Evolutionary conservation across 768 basidiomycete genomes (phyloP), one percentile per base, ranked within the genome.

Genomic region (Cystofilobasidium bisporidii): DNA sequence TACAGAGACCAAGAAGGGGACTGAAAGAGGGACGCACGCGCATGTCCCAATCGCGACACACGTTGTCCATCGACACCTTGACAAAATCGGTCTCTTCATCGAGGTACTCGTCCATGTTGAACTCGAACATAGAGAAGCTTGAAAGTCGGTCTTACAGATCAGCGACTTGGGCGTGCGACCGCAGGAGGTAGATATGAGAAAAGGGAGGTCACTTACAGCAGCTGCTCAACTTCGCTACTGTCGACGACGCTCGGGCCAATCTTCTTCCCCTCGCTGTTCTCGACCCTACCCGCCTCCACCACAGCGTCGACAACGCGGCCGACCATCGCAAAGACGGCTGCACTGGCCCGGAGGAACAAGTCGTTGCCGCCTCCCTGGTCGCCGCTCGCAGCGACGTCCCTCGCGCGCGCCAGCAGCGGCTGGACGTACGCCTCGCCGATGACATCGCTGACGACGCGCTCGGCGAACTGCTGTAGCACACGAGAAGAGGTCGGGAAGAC

Each of bases 41-140:
- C 11, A 79, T 80, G 67, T 93, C 87, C 96, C 92, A 97, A 0
- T 79, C 81, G 67, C 83, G 83, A 75, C 88, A 92, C 18, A 88
- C 87, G 2, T 76, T 79, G 38, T 89, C 88, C 64, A 96, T 84
- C 0, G 82, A 79, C 6, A 81, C 81, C 73, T 91, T 91, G 60
- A 90, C 81, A 67, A 82, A 83, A 66, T 96, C 93, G 8, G 87
- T 82, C 76, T 99, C 94, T 74, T 97, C 91, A 69, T 91, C 88
- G 2, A 98, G 85, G 73, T 98, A 98, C 73, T 97, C 93, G 74
- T 96, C 93, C 90, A 98, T 96, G 75, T 93, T 88, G 14, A 83
- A 80, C 76, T 98, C 93, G 72, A 97, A 98, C 91, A 97, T 96
- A 56, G 82, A 83, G 76, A 90, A 94, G 17, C 91, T 93, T 72